phyloP scores from a whole-genome alignment of 148 eudicot species.

The Silene conica region DNA sequence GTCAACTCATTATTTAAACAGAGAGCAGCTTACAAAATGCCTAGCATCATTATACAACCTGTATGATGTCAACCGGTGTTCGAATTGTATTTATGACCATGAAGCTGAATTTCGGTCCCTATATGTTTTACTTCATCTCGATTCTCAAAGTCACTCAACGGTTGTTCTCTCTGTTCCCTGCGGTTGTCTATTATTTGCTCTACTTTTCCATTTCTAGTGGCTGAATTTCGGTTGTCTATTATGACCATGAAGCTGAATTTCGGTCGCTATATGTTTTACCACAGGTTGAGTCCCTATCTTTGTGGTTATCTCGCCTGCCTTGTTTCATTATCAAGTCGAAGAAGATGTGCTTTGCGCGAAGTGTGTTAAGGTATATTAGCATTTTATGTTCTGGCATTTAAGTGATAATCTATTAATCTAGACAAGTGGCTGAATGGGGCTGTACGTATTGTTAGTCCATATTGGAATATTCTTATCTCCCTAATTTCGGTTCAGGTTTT shows the following conservation, averaged over 20 bases:
- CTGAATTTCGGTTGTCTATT: too few species aligned
- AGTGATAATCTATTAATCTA: conserved; percentile 4
- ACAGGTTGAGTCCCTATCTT: conserved; percentile 72
- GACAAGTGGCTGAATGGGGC: background rate
- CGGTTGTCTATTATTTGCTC: conserved; percentile 6
- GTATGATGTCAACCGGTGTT: conserved; percentile 57
- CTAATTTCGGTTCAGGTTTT: conserved; percentile 41
- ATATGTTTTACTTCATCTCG: conserved; percentile 80
- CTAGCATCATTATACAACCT: conserved; percentile 59
- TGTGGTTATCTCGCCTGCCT: conserved; percentile 67
- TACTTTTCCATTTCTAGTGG: background rate
- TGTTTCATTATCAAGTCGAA: conserved; percentile 50
- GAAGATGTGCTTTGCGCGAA: conserved; percentile 70
- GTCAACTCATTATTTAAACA: conserved; percentile 64
- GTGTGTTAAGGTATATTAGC: conserved; percentile 55
- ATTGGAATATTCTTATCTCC: background rate
- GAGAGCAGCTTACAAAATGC: conserved; percentile 84
- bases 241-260: too few species aligned
- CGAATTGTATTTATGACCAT: conserved; percentile 37
- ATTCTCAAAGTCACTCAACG: conserved; percentile 49
- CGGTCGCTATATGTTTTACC: too few species aligned
- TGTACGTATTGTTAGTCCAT: background rate
- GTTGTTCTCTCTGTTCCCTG: conserved; percentile 29
- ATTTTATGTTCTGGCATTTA: background rate
- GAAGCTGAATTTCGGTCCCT: conserved; percentile 85